Conservation (phyloP, 2,329 filamentous ascomycete genomes). For the Juglanconis oblonga region DNA sequence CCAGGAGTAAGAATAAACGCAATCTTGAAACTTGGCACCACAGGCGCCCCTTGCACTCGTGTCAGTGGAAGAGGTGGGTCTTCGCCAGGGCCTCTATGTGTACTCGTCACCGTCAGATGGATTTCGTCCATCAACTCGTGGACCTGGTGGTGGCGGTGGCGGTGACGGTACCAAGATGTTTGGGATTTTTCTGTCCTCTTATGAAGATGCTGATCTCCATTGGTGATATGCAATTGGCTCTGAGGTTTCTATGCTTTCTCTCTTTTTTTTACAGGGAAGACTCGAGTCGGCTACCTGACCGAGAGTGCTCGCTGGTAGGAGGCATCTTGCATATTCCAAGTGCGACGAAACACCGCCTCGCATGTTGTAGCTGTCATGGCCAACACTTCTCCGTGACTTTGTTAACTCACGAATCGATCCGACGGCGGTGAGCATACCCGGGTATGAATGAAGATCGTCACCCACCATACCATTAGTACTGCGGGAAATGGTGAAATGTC, state of each 20-base stretch:
- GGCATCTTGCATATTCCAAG: background rate
- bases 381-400: background rate
- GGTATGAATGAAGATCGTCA: background rate
- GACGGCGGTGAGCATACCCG: background rate
- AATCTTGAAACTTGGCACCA: conserved; percentile 8
- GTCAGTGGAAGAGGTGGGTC: conserved; percentile 4
- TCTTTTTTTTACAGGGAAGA: too few species aligned
- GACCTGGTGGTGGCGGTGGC: background rate
- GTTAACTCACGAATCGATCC: background rate
- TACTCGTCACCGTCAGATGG: background rate
- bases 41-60: conserved; percentile 8
- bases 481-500: background rate
- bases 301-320: background rate
- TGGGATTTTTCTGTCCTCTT: background rate
- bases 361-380: background rate
- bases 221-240: background rate
- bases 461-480: too few species aligned
- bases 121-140: background rate
- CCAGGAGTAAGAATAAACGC: background rate
- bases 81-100: background rate
- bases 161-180: background rate
- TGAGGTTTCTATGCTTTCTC: too few species aligned
- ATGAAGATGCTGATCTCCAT: background rate
- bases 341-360: background rate
- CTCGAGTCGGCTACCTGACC: background rate